Evolutionary conservation across 2,329 filamentous ascomycete species (phyloP).

Genomic region (Aspergillus felis): DNA sequence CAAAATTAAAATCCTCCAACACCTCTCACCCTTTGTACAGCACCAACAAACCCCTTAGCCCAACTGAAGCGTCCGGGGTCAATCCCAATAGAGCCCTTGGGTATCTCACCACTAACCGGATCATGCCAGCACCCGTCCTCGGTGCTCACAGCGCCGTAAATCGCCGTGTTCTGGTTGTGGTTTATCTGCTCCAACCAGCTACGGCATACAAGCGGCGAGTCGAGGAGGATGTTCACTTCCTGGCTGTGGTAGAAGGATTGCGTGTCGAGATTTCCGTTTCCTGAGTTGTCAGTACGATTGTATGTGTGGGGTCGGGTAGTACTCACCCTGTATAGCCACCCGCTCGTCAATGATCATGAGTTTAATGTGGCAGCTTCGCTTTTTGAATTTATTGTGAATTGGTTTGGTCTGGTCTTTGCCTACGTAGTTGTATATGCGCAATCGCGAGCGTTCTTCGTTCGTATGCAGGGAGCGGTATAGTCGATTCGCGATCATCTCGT

Average conservation of each 20-base stretch:
- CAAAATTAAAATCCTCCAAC: constrained; percentile 49
- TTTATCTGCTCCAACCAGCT: constrained; percentile 60
- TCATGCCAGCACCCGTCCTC: constrained; percentile 63
- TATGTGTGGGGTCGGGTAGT: background rate
- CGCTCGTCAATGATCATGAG: constrained; percentile 67
- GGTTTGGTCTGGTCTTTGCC: constrained; percentile 68
- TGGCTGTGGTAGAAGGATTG: constrained; percentile 76
- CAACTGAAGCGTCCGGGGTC: constrained; percentile 56
- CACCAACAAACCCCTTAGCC: constrained; percentile 56
- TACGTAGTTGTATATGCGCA: constrained; percentile 68
- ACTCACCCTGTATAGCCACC: constrained; percentile 61
- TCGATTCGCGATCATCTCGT: constrained; percentile 64
- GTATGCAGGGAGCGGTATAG: constrained; percentile 58
- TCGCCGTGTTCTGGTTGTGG: constrained; percentile 63
- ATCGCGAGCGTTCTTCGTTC: constrained; percentile 42
- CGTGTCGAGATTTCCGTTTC: constrained; percentile 76
- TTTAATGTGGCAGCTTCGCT: constrained; percentile 71
- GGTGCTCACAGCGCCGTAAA: constrained; percentile 52
- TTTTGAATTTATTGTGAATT: constrained; percentile 62
- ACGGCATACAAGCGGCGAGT: constrained; percentile 58
- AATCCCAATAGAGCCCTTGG: constrained; percentile 49
- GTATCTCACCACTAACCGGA: constrained; percentile 41
- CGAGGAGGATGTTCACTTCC: constrained; percentile 73
- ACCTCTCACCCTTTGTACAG: constrained; percentile 56
- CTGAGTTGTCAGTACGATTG: constrained; percentile 10